phyloP scores from a whole-genome alignment of 2,329 filamentous ascomycete genomes.

The Xylaria digitata region DNA sequence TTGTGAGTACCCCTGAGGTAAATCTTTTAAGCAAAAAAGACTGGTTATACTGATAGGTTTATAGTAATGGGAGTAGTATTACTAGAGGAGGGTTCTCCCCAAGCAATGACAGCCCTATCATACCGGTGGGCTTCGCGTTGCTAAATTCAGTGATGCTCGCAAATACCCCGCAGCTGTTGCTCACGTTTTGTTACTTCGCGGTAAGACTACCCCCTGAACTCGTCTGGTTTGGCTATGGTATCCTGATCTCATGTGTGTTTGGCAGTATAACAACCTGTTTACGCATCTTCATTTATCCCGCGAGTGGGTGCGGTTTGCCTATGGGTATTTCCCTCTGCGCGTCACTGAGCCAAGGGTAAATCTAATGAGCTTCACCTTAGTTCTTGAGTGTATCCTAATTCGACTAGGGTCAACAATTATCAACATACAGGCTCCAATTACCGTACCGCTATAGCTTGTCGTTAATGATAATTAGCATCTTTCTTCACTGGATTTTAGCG shows the following conservation, averaged over 20 bases:
- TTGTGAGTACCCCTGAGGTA: background rate
- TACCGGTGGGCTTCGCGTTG: background rate
- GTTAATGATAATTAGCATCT: background rate
- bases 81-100: background rate
- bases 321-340: background rate
- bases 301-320: background rate
- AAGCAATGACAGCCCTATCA: background rate
- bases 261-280: too few species aligned
- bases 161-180: conserved; percentile 1
- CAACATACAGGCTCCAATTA: background rate
- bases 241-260: conserved; percentile 1
- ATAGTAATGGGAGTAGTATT: background rate
- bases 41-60: background rate
- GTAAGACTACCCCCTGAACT: background rate
- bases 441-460: background rate
- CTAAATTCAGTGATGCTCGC: background rate
- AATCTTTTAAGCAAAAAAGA: too few species aligned
- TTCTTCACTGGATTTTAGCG: background rate
- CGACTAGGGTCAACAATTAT: background rate
- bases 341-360: background rate
- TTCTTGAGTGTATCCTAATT: background rate
- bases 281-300: background rate
- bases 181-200: conserved; percentile 2
- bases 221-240: too few species aligned
- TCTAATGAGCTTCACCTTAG: background rate